These are phyloP conservation scores for Rhizophora apiculata DNA, from an alignment of 345 rosid species.

Conservation along the genomic window DNA sequence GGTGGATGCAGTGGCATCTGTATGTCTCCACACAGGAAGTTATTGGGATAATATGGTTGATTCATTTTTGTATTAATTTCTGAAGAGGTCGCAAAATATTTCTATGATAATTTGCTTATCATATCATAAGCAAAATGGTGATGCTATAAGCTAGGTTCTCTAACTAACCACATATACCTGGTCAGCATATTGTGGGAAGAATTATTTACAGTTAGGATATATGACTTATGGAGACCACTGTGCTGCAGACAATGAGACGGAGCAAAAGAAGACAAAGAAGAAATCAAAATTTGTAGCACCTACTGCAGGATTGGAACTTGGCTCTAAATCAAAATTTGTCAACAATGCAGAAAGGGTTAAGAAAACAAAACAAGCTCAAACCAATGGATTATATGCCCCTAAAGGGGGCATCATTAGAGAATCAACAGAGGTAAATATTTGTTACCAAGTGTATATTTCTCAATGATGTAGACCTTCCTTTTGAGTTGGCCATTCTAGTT, in stretches of 20 bases:
- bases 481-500: not conserved
- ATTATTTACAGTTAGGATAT: not conserved
- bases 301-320: slow-evolving; percentile 40
- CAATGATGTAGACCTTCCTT: too few species aligned
- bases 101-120: too few species aligned
- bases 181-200: not conserved
- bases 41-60: too few species aligned
- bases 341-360: slow-evolving; percentile 47
- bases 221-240: slow-evolving; percentile 16
- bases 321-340: slow-evolving; percentile 41
- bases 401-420: slow-evolving; percentile 48
- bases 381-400: slow-evolving; percentile 34
- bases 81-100: too few species aligned
- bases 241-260: slow-evolving; percentile 63
- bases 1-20: too few species aligned
- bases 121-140: not conserved
- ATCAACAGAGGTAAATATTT: slow-evolving; percentile 52
- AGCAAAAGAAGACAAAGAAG: slow-evolving; percentile 52
- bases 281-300: slow-evolving; percentile 45
- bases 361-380: slow-evolving; percentile 49
- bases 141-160: not conserved
- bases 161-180: not conserved
- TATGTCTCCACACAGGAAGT: too few species aligned
- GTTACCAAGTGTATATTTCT: not conserved
- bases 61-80: too few species aligned